phyloP scores from a whole-genome alignment of 768 basidiomycete genomes.

The Termitomyces sp. region DNA sequence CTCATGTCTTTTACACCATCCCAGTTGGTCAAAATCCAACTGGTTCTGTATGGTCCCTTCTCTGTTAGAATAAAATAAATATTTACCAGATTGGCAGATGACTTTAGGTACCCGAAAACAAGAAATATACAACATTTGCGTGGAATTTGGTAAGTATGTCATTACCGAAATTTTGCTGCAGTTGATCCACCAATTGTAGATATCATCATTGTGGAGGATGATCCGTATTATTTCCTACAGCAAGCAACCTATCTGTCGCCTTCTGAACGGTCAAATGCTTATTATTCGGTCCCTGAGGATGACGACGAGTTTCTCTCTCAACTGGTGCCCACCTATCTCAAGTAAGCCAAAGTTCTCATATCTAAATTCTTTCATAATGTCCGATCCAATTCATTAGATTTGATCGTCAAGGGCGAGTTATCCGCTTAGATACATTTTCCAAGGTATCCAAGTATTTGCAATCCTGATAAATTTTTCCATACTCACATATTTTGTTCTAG shows the following conservation, averaged over 20 bases:
- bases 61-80: neutral
- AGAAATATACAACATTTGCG: slow-evolving; percentile 69
- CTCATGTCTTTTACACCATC: slow-evolving; percentile 68
- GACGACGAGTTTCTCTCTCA: slow-evolving; percentile 44
- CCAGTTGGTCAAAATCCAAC: slow-evolving; percentile 86
- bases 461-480: neutral
- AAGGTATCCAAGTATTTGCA: slow-evolving; percentile 36
- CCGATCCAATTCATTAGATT: slow-evolving; percentile 26
- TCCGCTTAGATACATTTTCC: slow-evolving; percentile 77
- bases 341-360: neutral
- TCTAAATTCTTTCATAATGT: neutral
- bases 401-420: slow-evolving; percentile 78
- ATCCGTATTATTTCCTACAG: slow-evolving; percentile 77
- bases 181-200: too few species aligned
- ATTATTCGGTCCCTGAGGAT: slow-evolving; percentile 14
- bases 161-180: slow-evolving; percentile 22
- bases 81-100: slow-evolving; percentile 30
- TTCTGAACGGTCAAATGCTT: slow-evolving; percentile 18
- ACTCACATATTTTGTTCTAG: slow-evolving; percentile 24
- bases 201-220: slow-evolving; percentile 64
- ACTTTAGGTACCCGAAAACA: slow-evolving; percentile 62
- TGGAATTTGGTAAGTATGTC: slow-evolving; percentile 62
- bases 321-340: slow-evolving; percentile 22
- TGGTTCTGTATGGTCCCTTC: slow-evolving; percentile 49
- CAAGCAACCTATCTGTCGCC: slow-evolving; percentile 48